Evolutionary conservation across 1,284 basidiomycete species (phyloP), one percentile per base, ranked within the genome.

Genomic region (Rhodotorula mucilaginosa): DNA sequence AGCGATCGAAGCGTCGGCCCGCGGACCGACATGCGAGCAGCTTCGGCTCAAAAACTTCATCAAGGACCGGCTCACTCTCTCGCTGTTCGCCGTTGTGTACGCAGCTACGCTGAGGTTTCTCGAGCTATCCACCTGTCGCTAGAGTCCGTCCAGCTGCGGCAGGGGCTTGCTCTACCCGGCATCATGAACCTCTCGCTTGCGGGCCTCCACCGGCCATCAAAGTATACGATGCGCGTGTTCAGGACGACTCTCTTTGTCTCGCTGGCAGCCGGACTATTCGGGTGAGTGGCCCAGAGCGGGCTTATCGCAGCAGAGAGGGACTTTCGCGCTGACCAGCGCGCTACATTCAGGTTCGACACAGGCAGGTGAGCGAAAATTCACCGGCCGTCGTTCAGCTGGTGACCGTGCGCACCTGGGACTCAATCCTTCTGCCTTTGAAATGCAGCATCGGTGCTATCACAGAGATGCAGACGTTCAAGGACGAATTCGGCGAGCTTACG

Each of bases 401-500:
- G 39, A 44, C 39, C 39, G 39, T 44, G 39, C 39, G 39, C 39
- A 44, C 7, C 39, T 44, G 39, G 39, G 39, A 44, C 39, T 44
- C 39, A 44, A 56, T 21, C 2, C 18, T 21, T 44, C 26, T 29
- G 8, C 5, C 21, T 2, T 15, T 3, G 29, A 2, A 2, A 3
- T 47, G n/a, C 21, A 64, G 63, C 18, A 84, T 85, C 44, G 84
- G 84, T 5, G 81, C 84, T 34, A 78, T 86, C 54, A 85, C 83
- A 6, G 80, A 82, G 62, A 86, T 85, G 85, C 74, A 79, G 5
- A 81, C 83, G 29, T 85, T 86, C 73, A 72, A 77, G 58, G 62
- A 74, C 3, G 79, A 81, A 12, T 82, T 84, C 76, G 81, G 80
- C 26, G 67, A 77, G 23, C 78, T 82, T 78, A 19, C 19, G 7